These are phyloP conservation scores for Solanum stenotomum DNA, from an alignment of 257 asterid genomes.

Conservation along the genomic window DNA sequence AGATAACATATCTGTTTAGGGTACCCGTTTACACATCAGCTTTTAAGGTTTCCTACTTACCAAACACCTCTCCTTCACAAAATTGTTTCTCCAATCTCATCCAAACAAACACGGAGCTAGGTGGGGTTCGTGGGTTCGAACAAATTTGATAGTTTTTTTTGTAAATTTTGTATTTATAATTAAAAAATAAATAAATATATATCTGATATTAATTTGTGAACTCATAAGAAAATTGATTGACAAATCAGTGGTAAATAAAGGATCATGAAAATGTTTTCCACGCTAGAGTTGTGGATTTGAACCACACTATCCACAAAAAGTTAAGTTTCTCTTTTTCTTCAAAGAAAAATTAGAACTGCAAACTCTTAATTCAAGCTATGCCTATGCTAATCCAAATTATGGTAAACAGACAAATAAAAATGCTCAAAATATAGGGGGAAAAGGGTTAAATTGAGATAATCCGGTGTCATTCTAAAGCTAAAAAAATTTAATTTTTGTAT, in stretches of 20 bases:
- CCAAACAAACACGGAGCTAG: neutral
- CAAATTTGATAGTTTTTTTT: no score
- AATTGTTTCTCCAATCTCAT: neutral
- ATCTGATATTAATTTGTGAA: no score
- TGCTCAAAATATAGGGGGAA: neutral
- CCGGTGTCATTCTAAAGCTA: neutral
- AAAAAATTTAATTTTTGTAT: neutral
- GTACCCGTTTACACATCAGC: conserved; percentile 21
- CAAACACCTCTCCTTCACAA: neutral
- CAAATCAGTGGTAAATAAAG: neutral
- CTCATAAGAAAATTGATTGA: neutral
- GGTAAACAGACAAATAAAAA: neutral
- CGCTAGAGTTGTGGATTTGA: neutral
- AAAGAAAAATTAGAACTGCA: neutral
- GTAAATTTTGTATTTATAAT: no score
- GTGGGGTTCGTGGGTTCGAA: neutral
- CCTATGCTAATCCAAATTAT: no score
- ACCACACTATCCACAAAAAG: neutral
- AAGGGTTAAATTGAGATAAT: neutral
- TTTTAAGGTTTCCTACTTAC: conserved; percentile 23
- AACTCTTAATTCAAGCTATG: no score
- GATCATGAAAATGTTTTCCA: no score
- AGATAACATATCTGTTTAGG: conserved; percentile 2
- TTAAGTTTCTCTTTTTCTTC: neutral
- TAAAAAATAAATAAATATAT: no score